Conservation (phyloP, 495 filamentous ascomycete species). For the Neurospora sp. region DNA sequence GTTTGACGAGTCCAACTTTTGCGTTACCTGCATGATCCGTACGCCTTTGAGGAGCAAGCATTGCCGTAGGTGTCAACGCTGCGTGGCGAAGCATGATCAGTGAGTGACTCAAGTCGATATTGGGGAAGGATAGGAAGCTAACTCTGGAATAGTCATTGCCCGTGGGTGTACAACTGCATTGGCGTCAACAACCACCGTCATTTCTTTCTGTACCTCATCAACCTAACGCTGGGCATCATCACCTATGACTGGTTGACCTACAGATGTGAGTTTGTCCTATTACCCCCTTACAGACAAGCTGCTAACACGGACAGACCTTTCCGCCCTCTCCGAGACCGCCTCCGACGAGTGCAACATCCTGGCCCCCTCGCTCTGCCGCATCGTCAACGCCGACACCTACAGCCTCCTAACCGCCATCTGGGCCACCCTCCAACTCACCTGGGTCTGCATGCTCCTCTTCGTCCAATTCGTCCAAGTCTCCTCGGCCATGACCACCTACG, state of each 20-base stretch:
- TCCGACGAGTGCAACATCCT: conserved; percentile 63
- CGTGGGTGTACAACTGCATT: conserved; percentile 95
- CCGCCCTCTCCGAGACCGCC: conserved; percentile 15
- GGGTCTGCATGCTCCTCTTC: conserved; percentile 90
- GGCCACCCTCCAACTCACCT: conserved; percentile 72
- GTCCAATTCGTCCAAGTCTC: conserved; percentile 89
- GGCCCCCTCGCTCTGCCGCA: conserved; percentile 57
- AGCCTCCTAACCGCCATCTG: conserved; percentile 70
- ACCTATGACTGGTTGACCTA: conserved; percentile 43
- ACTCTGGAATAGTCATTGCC: conserved; percentile 73
- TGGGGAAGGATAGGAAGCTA: background rate
- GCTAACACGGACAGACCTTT: conserved; percentile 20
- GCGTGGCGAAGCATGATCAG: conserved; percentile 96
- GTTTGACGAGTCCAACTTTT: conserved; percentile 92
- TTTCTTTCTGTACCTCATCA: conserved; percentile 82
- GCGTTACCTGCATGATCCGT: conserved; percentile 84
- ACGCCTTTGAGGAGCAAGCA: conserved; percentile 91
- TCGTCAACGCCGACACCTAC: conserved; percentile 72
- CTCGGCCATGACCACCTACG: conserved; percentile 87
- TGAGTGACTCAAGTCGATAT: conserved; percentile 36
- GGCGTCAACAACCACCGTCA: conserved; percentile 91
- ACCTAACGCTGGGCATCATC: conserved; percentile 63
- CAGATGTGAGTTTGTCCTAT: conserved; percentile 23
- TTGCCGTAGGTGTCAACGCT: conserved; percentile 81
- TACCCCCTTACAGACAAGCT: background rate